Evolutionary conservation across 2,329 filamentous ascomycete genomes (phyloP).

Genomic region (Hymenoscyphus scutula): DNA sequence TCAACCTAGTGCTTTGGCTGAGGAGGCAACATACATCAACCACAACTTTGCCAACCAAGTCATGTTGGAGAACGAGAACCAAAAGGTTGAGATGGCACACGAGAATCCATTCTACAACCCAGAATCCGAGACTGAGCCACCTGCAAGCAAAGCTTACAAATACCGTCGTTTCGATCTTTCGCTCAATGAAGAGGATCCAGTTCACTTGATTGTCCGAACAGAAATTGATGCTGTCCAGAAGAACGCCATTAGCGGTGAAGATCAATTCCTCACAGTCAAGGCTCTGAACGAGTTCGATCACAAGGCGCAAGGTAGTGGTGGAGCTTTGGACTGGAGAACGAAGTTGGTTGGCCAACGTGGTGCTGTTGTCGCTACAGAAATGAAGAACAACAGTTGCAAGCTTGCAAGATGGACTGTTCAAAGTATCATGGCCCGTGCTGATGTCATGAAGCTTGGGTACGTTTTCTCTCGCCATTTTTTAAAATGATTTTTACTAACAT

Average conservation of each 20-base stretch:
- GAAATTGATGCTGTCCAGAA: conserved; percentile 95
- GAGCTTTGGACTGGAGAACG: conserved; percentile 92
- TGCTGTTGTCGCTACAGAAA: conserved; percentile 96
- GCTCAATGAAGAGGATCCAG: conserved; percentile 83
- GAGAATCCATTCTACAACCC: conserved; percentile 98
- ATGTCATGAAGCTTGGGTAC: conserved; percentile 96
- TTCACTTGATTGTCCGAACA: conserved; percentile 89
- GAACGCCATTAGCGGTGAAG: conserved; percentile 87
- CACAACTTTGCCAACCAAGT: conserved; percentile 99
- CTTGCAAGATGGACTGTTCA: conserved; percentile 96
- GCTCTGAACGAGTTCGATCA: conserved; percentile 98
- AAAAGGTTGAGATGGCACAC: conserved; percentile 80
- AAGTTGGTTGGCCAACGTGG: conserved; percentile 94
- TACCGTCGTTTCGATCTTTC: conserved; percentile 97
- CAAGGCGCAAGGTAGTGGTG: conserved; percentile 93
- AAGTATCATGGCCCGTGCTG: conserved; percentile 94
- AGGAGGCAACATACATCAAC: conserved; percentile 99
- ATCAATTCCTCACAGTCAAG: conserved; percentile 89
- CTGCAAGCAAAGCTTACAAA: conserved; percentile 96
- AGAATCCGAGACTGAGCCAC: conserved; percentile 85
- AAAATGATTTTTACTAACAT: conserved; percentile 27
- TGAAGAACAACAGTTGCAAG: conserved; percentile 99
- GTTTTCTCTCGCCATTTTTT: conserved; percentile 36
- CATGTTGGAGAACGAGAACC: conserved; percentile 74
- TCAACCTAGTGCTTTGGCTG: conserved; percentile 85